These are phyloP conservation scores for Neurospora sp. DNA, from an alignment of 495 filamentous ascomycete species.

Conservation along the genomic window DNA sequence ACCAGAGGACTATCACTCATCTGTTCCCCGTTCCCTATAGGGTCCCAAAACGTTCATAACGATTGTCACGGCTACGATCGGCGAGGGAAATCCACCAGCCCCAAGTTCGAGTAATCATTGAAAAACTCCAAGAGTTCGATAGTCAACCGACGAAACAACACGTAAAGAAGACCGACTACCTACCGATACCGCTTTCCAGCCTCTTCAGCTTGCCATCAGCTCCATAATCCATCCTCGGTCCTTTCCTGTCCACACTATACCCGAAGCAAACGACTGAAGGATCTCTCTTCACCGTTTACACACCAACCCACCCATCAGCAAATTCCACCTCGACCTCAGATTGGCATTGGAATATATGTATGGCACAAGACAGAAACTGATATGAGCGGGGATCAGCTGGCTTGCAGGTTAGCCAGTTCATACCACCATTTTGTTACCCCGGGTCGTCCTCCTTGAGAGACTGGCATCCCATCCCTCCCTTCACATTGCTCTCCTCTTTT, in stretches of 20 bases:
- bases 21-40: not conserved
- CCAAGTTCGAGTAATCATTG: not conserved
- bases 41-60: not conserved
- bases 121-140: not conserved
- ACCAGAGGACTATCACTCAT: not conserved
- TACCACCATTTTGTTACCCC: conserved; percentile 7
- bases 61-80: not conserved
- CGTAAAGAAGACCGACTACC: not conserved
- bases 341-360: conserved; percentile 7
- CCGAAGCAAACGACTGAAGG: not conserved
- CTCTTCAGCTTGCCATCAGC: not conserved
- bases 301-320: not conserved
- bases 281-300: not conserved
- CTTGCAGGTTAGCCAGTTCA: conserved; percentile 51
- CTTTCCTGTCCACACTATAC: not conserved
- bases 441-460: not conserved
- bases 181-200: not conserved
- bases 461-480: not conserved
- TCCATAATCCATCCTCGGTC: not conserved
- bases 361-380: conserved; percentile 29
- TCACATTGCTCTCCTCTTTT: not conserved
- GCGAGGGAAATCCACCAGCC: not conserved
- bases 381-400: conserved; percentile 70
- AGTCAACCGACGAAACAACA: not conserved
- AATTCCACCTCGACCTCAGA: not conserved